These are phyloP conservation scores for Suillus luteus DNA, from an alignment of 768 basidiomycete species.

Conservation along the genomic window DNA sequence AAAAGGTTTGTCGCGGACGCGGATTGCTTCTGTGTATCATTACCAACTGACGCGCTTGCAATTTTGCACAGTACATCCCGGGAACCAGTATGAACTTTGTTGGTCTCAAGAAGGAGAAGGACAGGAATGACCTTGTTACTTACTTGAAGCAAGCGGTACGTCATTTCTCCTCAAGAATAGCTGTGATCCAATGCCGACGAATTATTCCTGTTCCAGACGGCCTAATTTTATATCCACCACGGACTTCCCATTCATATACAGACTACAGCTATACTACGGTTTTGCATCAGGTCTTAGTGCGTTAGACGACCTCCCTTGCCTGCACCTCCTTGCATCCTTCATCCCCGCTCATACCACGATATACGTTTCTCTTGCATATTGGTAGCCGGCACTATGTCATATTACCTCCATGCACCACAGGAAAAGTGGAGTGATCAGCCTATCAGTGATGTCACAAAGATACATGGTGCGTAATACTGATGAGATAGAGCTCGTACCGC, in stretches of 20 bases:
- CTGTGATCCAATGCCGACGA: constrained; percentile 3
- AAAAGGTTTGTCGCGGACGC: constrained; percentile 63
- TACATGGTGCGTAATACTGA: background rate
- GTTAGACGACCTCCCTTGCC: constrained; percentile 33
- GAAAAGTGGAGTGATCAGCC: background rate
- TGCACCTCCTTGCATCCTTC: constrained; percentile 26
- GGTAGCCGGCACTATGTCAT: background rate
- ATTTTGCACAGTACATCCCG: constrained; percentile 74
- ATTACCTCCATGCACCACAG: constrained; percentile 1
- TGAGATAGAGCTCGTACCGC: too few relatives aligned
- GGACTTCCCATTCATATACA: constrained; percentile 24
- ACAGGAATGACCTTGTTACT: constrained; percentile 92
- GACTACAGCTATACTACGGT: constrained; percentile 29
- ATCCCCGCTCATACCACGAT: constrained; percentile 33
- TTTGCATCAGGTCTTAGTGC: constrained; percentile 32
- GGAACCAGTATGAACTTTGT: constrained; percentile 99
- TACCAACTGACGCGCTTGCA: background rate
- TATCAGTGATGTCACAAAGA: background rate
- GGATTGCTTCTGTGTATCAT: background rate
- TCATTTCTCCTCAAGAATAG: constrained; percentile 12
- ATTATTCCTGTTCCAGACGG: constrained; percentile 21
- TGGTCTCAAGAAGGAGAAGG: constrained; percentile 98
- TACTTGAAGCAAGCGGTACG: constrained; percentile 75
- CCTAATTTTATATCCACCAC: constrained; percentile 26
- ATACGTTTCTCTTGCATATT: constrained; percentile 8